A percentile compares a stretch with the other conserved stretches of the same genome.
Evolutionary conservation across 148 eudicot genomes (phyloP).

Genomic region (Arctostaphylos glauca): DNA sequence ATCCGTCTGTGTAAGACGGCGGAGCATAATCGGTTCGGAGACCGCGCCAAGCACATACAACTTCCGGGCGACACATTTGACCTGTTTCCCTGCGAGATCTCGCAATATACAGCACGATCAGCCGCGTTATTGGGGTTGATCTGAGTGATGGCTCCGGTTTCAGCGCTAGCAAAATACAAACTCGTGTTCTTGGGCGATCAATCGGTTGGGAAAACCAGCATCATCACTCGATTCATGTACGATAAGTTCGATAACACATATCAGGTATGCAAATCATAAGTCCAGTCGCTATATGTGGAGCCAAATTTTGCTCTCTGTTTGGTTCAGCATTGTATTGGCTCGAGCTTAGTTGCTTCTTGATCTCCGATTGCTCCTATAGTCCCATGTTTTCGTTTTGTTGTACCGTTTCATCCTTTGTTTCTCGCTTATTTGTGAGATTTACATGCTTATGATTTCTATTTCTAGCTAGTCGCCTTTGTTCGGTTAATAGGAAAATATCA

Average conservation of each 20-base stretch:
- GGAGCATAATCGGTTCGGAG: background rate
- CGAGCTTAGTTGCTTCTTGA: background rate
- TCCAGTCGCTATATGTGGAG: background rate
- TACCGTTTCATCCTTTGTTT: background rate
- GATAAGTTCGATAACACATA: conserved; percentile 74
- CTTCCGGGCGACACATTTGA: background rate
- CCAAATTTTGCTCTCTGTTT: background rate
- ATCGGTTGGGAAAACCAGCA: conserved; percentile 84
- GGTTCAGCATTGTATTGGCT: background rate
- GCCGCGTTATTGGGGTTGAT: background rate
- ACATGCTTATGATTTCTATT: background rate
- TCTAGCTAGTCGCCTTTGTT: background rate
- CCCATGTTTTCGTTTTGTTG: background rate
- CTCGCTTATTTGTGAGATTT: background rate
- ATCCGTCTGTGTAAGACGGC: background rate
- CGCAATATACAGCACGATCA: background rate
- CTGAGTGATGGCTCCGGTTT: conserved; percentile 52
- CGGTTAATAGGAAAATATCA: background rate
- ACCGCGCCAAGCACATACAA: background rate
- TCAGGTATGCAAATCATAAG: conserved; percentile 34
- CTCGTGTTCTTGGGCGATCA: conserved; percentile 79
- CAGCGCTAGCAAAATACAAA: conserved; percentile 73
- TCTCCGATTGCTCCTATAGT: background rate
- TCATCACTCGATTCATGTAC: conserved; percentile 81
- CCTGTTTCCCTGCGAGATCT: background rate